These are phyloP conservation scores for Protomyces inouyei DNA, from an alignment of 1,139 yeast species.

Conservation along the genomic window DNA sequence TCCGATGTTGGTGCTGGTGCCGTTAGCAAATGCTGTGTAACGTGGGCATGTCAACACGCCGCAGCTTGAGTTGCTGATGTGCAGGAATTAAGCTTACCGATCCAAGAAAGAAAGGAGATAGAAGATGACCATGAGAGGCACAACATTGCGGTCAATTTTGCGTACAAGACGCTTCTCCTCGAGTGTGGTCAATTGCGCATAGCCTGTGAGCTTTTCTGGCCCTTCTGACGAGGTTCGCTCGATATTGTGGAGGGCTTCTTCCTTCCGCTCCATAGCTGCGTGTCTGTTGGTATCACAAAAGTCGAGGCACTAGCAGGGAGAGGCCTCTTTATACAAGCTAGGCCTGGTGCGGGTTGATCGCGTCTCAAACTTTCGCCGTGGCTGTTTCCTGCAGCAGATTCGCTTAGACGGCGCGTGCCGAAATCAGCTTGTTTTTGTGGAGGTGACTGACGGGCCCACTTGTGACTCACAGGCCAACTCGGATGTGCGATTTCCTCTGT, in stretches of 20 bases:
- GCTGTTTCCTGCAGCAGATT: too few species aligned
- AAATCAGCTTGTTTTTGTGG: too few species aligned
- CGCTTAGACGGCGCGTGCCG: too few species aligned
- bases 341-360: too few species aligned
- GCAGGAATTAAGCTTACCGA: not conserved
- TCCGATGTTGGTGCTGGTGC: constrained; percentile 44
- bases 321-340: too few species aligned
- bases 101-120: constrained; percentile 43
- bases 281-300: not conserved
- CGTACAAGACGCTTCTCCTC: constrained; percentile 40
- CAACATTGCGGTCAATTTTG: constrained; percentile 52
- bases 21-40: not conserved
- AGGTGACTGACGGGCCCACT: too few species aligned
- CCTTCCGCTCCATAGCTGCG: not conserved
- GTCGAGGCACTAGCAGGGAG: too few species aligned
- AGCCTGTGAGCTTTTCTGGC: not conserved
- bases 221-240: not conserved
- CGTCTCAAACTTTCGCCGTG: too few species aligned
- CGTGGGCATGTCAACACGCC: not conserved
- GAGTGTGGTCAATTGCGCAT: not conserved
- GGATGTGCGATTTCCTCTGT: too few species aligned
- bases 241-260: not conserved
- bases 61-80: not conserved
- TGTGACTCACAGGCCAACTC: too few species aligned
- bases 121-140: constrained; percentile 54